A percentile compares a stretch with the other conserved stretches of the same genome.
These are phyloP conservation scores for Exophiala aquamarina DNA, from an alignment of 2,329 filamentous ascomycete species.

Conservation along the genomic window DNA sequence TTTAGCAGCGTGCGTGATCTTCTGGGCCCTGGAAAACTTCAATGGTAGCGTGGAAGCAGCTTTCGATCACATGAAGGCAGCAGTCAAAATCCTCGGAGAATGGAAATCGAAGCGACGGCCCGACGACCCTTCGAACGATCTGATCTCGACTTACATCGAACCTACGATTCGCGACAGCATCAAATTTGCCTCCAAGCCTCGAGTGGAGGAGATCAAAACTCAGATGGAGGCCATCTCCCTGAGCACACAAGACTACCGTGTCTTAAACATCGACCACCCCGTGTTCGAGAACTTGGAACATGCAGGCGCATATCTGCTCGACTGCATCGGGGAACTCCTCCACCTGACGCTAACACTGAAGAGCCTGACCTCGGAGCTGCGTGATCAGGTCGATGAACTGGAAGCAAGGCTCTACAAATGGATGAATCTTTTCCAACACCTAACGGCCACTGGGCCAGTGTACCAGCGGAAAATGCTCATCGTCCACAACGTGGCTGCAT, in stretches of 20 bases:
- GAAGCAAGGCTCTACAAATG: constrained; percentile 16
- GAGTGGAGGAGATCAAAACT: constrained; percentile 5
- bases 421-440: constrained; percentile 19
- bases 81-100: constrained; percentile 22
- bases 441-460: constrained; percentile 14
- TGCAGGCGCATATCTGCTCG: constrained; percentile 10
- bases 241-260: constrained; percentile 10
- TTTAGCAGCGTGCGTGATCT: constrained; percentile 17
- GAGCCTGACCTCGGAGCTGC: constrained; percentile 1
- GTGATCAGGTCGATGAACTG: constrained; percentile 9
- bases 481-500: constrained; percentile 16
- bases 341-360: constrained; percentile 1
- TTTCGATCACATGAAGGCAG: constrained; percentile 20
- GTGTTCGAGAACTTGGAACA: constrained; percentile 12
- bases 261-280: constrained; percentile 8
- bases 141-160: constrained; percentile 20
- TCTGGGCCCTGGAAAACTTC: constrained; percentile 21
- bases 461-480: constrained; percentile 15
- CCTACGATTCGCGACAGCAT: constrained; percentile 16
- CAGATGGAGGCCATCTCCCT: constrained; percentile 12
- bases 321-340: constrained; percentile 12
- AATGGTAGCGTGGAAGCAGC: constrained; percentile 13
- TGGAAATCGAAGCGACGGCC: constrained; percentile 15
- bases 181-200: constrained; percentile 8
- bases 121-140: constrained; percentile 12